These are phyloP conservation scores for Pseudonitzschia pungens DNA, from an alignment of 108 stramenopile genomes.

Conservation along the genomic window DNA sequence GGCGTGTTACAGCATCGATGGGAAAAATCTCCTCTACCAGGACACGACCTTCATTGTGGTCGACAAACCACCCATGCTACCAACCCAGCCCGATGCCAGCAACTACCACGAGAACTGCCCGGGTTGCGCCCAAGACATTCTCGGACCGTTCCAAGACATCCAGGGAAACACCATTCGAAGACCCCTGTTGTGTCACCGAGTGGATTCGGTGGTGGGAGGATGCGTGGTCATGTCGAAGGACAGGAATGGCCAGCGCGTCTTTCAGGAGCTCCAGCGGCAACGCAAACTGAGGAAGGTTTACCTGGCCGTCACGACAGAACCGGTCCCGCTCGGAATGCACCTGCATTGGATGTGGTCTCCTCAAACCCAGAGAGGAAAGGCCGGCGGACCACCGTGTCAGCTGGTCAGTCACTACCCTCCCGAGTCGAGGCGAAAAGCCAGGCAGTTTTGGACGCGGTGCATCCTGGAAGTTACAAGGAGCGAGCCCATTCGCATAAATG, in stretches of 20 bases:
- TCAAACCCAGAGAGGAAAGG: slow-evolving; percentile 57
- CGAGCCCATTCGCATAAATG: slow-evolving; percentile 66
- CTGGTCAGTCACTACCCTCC: slow-evolving; percentile 71
- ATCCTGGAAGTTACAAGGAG: slow-evolving; percentile 82
- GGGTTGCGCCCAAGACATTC: slow-evolving; percentile 66
- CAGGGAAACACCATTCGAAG: slow-evolving; percentile 52
- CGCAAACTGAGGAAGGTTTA: slow-evolving; percentile 86
- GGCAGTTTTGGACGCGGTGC: slow-evolving; percentile 83
- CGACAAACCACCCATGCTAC: slow-evolving; percentile 90
- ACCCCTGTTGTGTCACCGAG: slow-evolving; percentile 83
- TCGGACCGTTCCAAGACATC: slow-evolving; percentile 83
- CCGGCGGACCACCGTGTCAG: slow-evolving; percentile 85
- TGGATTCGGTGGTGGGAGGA: slow-evolving; percentile 85
- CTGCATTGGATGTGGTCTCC: slow-evolving; percentile 89
- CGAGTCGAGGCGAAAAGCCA: slow-evolving; percentile 67
- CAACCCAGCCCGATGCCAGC: slow-evolving; percentile 86
- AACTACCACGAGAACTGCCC: slow-evolving; percentile 87
- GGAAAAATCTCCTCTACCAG: slow-evolving; percentile 61
- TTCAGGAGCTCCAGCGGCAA: slow-evolving; percentile 72
- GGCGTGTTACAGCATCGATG: slow-evolving; percentile 64
- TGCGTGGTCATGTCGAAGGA: slow-evolving; percentile 89
- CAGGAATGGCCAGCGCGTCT: slow-evolving; percentile 80
- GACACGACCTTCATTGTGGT: slow-evolving; percentile 89
- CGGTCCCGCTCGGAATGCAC: slow-evolving; percentile 87
- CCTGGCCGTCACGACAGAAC: slow-evolving; percentile 71